phyloP scores from a whole-genome alignment of 306 rosid species.

The Glycine latifolia region DNA sequence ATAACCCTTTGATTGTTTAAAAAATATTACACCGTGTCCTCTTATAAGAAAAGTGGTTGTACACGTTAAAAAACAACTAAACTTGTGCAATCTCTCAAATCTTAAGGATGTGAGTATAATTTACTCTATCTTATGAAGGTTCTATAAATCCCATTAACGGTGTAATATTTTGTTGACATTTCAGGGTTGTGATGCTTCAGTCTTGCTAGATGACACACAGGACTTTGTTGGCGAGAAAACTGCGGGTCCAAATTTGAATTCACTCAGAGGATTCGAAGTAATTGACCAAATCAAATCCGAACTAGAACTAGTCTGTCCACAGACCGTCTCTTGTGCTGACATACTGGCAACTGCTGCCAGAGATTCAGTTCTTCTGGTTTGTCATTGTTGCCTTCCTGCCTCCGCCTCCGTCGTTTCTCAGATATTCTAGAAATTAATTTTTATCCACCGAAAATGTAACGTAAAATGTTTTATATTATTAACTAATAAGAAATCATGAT shows the following conservation, averaged over 20 bases:
- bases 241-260: slow-evolving; percentile 82
- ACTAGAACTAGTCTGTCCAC: slow-evolving; percentile 72
- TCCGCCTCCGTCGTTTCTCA: too few species aligned
- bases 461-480: too few species aligned
- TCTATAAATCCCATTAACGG: background rate
- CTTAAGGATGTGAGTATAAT: too few species aligned
- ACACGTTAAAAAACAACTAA: too few species aligned
- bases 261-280: slow-evolving; percentile 86
- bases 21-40: too few species aligned
- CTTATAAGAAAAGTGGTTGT: too few species aligned
- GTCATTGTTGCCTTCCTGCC: slow-evolving; percentile 24
- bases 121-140: background rate
- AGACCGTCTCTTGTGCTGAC: slow-evolving; percentile 90
- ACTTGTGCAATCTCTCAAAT: too few species aligned
- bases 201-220: slow-evolving; percentile 69
- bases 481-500: too few species aligned
- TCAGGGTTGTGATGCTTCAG: slow-evolving; percentile 93
- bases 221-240: slow-evolving; percentile 82
- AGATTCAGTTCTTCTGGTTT: slow-evolving; percentile 80
- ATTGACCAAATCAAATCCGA: slow-evolving; percentile 77
- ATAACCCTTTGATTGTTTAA: too few species aligned
- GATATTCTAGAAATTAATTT: too few species aligned
- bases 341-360: slow-evolving; percentile 80
- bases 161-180: slow-evolving; percentile 9
- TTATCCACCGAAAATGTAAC: too few species aligned